Evolutionary conservation across 305 asterid genomes (phyloP).

Genomic region (Fraxinus albicans): DNA sequence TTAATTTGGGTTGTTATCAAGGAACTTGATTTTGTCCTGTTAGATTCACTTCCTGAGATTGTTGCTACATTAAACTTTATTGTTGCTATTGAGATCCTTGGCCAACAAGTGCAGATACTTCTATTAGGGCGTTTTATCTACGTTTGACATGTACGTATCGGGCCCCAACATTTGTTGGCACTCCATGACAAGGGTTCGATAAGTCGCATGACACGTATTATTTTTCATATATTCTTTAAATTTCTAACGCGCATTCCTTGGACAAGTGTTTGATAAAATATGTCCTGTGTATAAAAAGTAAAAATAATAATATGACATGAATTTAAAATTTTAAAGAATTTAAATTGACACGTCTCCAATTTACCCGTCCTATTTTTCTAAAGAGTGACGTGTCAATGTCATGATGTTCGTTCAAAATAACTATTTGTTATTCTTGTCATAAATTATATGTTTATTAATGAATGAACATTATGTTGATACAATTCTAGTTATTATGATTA

Average conservation of each 20-base stretch:
- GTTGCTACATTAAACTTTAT: background rate
- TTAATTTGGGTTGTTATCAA: background rate
- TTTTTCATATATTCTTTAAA: too few relatives aligned
- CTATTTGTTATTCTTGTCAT: too few relatives aligned
- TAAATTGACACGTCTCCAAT: too few relatives aligned
- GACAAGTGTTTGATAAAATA: background rate
- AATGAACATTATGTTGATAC: too few relatives aligned
- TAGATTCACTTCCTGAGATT: background rate
- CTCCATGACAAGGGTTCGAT: background rate
- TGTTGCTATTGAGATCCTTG: background rate
- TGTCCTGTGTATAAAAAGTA: too few relatives aligned
- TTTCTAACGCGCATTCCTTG: background rate
- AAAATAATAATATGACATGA: too few relatives aligned
- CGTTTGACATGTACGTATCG: background rate
- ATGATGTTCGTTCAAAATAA: too few relatives aligned
- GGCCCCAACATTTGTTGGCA: background rate
- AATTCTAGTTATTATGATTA: too few relatives aligned
- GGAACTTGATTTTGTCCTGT: background rate
- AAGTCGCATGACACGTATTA: background rate
- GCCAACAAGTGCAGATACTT: background rate
- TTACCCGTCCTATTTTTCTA: background rate
- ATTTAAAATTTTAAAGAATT: too few relatives aligned
- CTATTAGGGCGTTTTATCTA: background rate
- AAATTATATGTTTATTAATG: too few relatives aligned
- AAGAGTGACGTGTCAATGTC: background rate